Evolutionary conservation across 768 basidiomycete species (phyloP).

Genomic region (Clitopilus hobsonii): DNA sequence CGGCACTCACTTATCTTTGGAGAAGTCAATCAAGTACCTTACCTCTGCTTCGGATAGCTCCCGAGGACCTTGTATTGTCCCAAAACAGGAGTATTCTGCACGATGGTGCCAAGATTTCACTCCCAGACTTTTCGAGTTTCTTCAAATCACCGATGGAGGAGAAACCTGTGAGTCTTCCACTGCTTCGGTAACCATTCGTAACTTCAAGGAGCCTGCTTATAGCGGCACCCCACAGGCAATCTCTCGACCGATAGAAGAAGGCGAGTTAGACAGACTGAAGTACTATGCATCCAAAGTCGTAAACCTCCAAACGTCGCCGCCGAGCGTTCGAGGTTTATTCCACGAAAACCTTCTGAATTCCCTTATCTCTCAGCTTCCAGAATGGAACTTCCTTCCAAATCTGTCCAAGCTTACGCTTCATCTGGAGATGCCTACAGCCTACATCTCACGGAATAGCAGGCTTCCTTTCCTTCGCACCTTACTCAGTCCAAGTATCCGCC

Average conservation of each 20-base stretch:
- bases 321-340: neutral
- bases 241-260: neutral
- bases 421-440: neutral
- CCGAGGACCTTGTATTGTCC: neutral
- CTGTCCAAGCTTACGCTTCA: neutral
- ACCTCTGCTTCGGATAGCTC: neutral
- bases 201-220: too few relatives aligned
- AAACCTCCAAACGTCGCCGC: neutral
- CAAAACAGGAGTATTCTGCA: neutral
- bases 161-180: neutral
- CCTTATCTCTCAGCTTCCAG: neutral
- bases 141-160: neutral
- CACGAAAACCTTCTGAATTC: neutral
- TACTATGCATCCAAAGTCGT: neutral
- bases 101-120: neutral
- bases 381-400: neutral
- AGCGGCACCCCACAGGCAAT: neutral
- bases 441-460: neutral
- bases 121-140: neutral
- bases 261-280: neutral
- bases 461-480: neutral
- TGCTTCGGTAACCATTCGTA: too few relatives aligned
- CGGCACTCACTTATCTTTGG: neutral
- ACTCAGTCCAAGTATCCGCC: neutral
- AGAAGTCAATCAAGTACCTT: neutral